Evolutionary conservation across 441 rosid species (phyloP).

Genomic region (Theobroma grandiflorum): DNA sequence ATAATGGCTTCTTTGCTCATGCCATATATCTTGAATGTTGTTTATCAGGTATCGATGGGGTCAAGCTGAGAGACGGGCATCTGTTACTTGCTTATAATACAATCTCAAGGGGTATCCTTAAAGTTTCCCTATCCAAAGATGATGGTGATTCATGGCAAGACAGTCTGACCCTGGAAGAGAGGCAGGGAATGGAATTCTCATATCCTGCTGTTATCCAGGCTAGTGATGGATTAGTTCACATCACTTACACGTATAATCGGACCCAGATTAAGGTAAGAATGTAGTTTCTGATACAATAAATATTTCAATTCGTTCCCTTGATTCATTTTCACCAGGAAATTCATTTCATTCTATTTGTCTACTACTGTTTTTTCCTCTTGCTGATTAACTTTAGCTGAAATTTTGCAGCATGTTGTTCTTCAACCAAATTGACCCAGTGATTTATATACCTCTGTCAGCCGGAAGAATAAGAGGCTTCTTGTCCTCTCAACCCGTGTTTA

Average conservation of each 20-base stretch:
- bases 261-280: constrained; percentile 80
- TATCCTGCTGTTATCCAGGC: constrained; percentile 91
- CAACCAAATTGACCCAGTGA: constrained; percentile 19
- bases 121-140: constrained; percentile 70
- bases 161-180: constrained; percentile 67
- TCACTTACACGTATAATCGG: constrained; percentile 81
- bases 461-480: not conserved
- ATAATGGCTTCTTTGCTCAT: not conserved
- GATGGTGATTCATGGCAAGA: constrained; percentile 85
- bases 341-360: not conserved
- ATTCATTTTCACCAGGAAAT: not conserved
- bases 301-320: not conserved
- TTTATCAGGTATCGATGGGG: constrained; percentile 74
- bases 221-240: constrained; percentile 41
- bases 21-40: not conserved
- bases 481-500: not conserved
- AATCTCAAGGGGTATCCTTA: constrained; percentile 76
- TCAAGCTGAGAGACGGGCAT: constrained; percentile 69
- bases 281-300: not conserved
- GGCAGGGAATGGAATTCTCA: constrained; percentile 77
- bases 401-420: constrained; percentile 25
- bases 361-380: not conserved
- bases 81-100: constrained; percentile 80
- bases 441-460: not conserved
- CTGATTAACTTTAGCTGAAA: not conserved